These are phyloP conservation scores for Trypanosoma avium DNA, from an alignment of 208 protist species.

Conservation along the genomic window DNA sequence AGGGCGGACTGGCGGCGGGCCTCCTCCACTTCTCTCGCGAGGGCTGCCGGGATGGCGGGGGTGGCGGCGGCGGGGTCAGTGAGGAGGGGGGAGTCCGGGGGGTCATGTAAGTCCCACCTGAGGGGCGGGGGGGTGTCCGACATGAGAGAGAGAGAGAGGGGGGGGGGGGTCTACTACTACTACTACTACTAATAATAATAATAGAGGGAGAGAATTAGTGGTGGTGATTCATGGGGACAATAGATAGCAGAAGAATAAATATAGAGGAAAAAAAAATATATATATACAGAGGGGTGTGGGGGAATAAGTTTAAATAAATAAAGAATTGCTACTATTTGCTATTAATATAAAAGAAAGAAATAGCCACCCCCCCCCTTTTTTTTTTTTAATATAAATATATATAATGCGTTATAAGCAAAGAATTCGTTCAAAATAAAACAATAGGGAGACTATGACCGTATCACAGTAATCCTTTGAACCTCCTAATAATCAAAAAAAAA, in stretches of 20 bases:
- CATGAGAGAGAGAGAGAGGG: too few species aligned
- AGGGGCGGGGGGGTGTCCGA: not conserved
- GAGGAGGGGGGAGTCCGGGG: conserved; percentile 61
- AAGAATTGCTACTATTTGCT: too few species aligned
- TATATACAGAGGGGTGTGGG: too few species aligned
- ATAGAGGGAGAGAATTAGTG: too few species aligned
- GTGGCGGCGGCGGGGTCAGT: conserved; percentile 39
- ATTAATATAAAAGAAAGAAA: too few species aligned
- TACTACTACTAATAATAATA: too few species aligned
- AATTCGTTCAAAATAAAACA: too few species aligned
- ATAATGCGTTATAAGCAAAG: not conserved
- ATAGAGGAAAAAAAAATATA: not conserved
- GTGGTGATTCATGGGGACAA: too few species aligned
- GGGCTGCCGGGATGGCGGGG: conserved; percentile 45
- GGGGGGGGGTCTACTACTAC: too few species aligned
- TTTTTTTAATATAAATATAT: not conserved
- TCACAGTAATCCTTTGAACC: too few species aligned
- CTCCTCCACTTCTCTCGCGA: conserved; percentile 71
- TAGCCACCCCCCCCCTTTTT: not conserved
- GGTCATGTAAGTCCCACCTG: conserved; percentile 18
- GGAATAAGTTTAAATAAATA: too few species aligned
- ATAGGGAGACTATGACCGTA: too few species aligned
- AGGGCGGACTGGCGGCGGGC: conserved; percentile 56
- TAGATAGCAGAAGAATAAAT: not conserved
- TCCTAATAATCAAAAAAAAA: not conserved